These are phyloP conservation scores for Plectosphaerella plurivora DNA, from an alignment of 2,329 filamentous ascomycete genomes.

Conservation along the genomic window DNA sequence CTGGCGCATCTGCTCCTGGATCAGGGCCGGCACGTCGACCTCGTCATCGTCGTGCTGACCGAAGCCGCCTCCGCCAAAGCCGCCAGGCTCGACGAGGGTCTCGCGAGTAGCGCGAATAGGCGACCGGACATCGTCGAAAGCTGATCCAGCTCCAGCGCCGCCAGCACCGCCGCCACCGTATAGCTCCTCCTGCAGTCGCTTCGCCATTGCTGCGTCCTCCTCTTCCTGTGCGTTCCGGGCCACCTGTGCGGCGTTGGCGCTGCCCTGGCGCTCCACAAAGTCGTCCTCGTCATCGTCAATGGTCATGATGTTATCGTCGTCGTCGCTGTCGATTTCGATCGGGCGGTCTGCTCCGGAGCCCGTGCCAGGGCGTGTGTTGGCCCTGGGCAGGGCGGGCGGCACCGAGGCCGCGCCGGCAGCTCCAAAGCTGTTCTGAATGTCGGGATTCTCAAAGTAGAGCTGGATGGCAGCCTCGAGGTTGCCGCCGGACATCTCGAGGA, in stretches of 20 bases:
- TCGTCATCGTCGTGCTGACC: slow-evolving; percentile 44
- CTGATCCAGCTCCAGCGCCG: slow-evolving; percentile 35
- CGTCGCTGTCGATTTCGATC: slow-evolving; percentile 74
- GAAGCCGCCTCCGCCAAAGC: slow-evolving; percentile 33
- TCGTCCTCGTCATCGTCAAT: slow-evolving; percentile 33
- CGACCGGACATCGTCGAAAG: slow-evolving; percentile 68
- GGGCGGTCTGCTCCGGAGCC: neutral
- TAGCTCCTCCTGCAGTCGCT: slow-evolving; percentile 86
- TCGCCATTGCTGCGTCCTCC: slow-evolving; percentile 90
- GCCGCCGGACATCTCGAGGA: slow-evolving; percentile 78
- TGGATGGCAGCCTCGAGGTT: slow-evolving; percentile 83
- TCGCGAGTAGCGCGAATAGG: slow-evolving; percentile 90
- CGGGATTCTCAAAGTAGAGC: slow-evolving; percentile 86
- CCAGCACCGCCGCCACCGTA: slow-evolving; percentile 52
- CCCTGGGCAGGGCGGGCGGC: slow-evolving; percentile 19
- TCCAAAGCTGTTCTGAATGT: slow-evolving; percentile 51
- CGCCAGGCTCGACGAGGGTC: slow-evolving; percentile 72
- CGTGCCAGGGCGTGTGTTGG: slow-evolving; percentile 6
- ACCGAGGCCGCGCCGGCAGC: slow-evolving; percentile 17
- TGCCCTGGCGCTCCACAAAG: slow-evolving; percentile 28
- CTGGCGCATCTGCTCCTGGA: slow-evolving; percentile 61
- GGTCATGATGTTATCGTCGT: slow-evolving; percentile 42
- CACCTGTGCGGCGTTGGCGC: slow-evolving; percentile 32
- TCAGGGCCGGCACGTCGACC: slow-evolving; percentile 46
- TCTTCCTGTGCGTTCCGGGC: slow-evolving; percentile 59